phyloP scores from a whole-genome alignment of 305 asterid species.

The Fraxinus angustifolia region DNA sequence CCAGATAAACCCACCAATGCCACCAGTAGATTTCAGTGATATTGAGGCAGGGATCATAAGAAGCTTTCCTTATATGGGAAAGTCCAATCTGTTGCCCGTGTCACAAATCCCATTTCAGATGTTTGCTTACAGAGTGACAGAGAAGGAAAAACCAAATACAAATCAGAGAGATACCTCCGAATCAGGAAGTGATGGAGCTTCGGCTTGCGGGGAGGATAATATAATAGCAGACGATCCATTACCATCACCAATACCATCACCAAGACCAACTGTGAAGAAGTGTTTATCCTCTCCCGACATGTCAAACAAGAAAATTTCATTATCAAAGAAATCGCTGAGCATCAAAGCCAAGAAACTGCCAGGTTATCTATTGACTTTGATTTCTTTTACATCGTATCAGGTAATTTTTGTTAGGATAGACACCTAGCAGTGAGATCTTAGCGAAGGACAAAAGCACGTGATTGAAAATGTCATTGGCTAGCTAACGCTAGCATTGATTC shows the following conservation, averaged over 20 bases:
- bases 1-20: constrained; percentile 56
- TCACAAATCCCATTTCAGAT: constrained; percentile 68
- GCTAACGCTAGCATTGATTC: neutral
- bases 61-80: constrained; percentile 28
- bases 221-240: constrained; percentile 43
- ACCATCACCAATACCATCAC: constrained; percentile 42
- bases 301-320: constrained; percentile 35
- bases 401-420: neutral
- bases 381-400: neutral
- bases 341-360: constrained; percentile 45
- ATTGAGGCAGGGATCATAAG: constrained; percentile 46
- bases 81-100: constrained; percentile 24
- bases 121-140: constrained; percentile 64
- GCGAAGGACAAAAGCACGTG: neutral
- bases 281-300: constrained; percentile 37
- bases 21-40: constrained; percentile 57
- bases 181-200: constrained; percentile 81
- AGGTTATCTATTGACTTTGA: constrained; percentile 36
- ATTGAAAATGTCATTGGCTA: neutral
- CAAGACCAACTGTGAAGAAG: constrained; percentile 34
- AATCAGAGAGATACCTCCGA: constrained; percentile 58
- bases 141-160: constrained; percentile 52
- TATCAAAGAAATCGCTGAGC: constrained; percentile 45
- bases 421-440: neutral
- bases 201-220: constrained; percentile 63